Evolutionary conservation across 768 basidiomycete species (phyloP), one percentile per base, ranked within the genome.

Genomic region (Podaxis pistillaris): DNA sequence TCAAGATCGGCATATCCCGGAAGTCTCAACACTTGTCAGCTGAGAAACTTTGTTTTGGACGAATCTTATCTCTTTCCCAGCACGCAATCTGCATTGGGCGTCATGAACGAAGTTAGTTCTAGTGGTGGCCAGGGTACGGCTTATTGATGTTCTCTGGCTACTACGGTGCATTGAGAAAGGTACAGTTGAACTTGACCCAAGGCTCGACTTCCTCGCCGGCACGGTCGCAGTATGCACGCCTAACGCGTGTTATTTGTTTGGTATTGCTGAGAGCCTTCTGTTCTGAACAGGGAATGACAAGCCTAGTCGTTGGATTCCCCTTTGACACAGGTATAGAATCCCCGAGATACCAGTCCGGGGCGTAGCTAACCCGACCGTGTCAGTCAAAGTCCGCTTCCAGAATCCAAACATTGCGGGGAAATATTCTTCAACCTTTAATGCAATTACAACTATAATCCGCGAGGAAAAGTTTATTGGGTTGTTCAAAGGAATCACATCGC

Each of bases 361-460:
- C 36, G 13, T 37, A 51, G 3, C 26, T 41, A 12, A 11, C 33
- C 50, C 50, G 11, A 11, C 46, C 22, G 58, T 46, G 56, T 8
- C 66, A 90, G 91, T 93, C 65, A 94, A 94, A 78, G 90, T 92
- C 15, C 84, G 91, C 41, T 83, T 93, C 62, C 92, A 94, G 71
- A 88, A 79, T 67, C 88, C 88, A 0, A 72, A 76, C 24, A 80
- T 85, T 17, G 79, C 83, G 12, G 68, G 70, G 2, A 85, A 75
- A 68, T 93, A 94, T 68, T 76, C 71, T 22, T 88, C 87, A 5
- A 89, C 86, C 0, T 67, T 83, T n/a, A 75, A 88, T 71, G 88
- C 91, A 0, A 77, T 93, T 57, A 63, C 73, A 37, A 89, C 86
- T 1, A 93, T 94, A 60, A 68, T 89, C 1, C 79, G 81, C 9